Conservation (phyloP, 2,329 filamentous ascomycete species). For the Apiospora aurea region DNA sequence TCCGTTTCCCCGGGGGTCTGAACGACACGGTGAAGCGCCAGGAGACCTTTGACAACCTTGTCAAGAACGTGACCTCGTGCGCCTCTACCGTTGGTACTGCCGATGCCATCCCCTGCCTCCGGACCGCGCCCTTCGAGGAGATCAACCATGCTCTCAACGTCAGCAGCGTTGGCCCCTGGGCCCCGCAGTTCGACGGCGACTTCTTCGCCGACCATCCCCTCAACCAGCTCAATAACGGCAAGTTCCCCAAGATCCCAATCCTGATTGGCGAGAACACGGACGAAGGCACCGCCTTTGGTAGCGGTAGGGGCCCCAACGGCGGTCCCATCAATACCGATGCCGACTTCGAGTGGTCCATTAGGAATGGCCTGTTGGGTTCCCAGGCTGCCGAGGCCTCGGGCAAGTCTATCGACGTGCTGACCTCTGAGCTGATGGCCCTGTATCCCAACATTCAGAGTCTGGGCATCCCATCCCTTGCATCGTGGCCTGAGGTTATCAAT, state of each 20-base stretch:
- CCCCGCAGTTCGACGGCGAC: slow-evolving; percentile 40
- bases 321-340: slow-evolving; percentile 39
- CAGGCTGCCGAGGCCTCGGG: slow-evolving; percentile 31
- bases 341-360: slow-evolving; percentile 35
- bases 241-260: slow-evolving; percentile 39
- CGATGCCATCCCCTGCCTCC: slow-evolving; percentile 38
- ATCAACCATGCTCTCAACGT: slow-evolving; percentile 34
- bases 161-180: slow-evolving; percentile 31
- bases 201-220: slow-evolving; percentile 37
- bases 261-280: slow-evolving; percentile 43
- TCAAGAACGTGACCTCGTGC: slow-evolving; percentile 38
- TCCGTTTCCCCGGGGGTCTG: slow-evolving; percentile 37
- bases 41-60: slow-evolving; percentile 38
- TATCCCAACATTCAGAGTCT: slow-evolving; percentile 44
- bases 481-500: slow-evolving; percentile 42
- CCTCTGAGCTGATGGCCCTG: slow-evolving; percentile 34
- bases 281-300: slow-evolving; percentile 38
- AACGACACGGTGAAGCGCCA: slow-evolving; percentile 41
- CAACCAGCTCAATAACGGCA: slow-evolving; percentile 34
- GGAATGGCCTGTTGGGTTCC: slow-evolving; percentile 24
- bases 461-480: slow-evolving; percentile 44
- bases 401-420: slow-evolving; percentile 33
- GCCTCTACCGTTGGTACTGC: slow-evolving; percentile 35
- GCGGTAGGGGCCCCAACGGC: slow-evolving; percentile 31
- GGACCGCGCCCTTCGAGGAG: slow-evolving; percentile 39